Evolutionary conservation across 768 basidiomycete species (phyloP), one percentile per base, ranked within the genome.

Genomic region (Termitomyces sp.): DNA sequence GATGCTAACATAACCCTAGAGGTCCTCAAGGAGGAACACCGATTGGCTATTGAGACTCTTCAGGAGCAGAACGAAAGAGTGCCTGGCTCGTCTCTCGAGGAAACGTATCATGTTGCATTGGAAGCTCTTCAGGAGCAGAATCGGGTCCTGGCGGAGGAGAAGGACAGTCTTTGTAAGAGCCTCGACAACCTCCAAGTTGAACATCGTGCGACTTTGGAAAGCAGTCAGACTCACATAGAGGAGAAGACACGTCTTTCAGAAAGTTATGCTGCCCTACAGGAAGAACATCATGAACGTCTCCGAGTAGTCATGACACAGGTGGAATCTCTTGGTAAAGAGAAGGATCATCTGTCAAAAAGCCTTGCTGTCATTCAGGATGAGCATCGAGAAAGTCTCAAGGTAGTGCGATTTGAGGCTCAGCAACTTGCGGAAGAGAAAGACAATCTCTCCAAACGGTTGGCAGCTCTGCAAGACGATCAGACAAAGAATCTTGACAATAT

Each of bases 11-110:
- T 73, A 17, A 59, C 70, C 17, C 65, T 86, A 30, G 63, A 72
- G 35, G 72, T 68, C 37, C 67, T 73, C 27, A 70, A 71, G 43
- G 72, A 72, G 41, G 65, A 74, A 46, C 73, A 76, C 51, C 68
- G 69, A 28, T 58, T 66, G 35, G 66, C 66, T 27, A 58, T 81
- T 16, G 77, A 78, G 59, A 72, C 71, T 41, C 58, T 67, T 40
- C 69, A 68, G 35, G 60, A 60, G 30, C 70, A 73, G 25, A 79
- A 63, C 65, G 55, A 70, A 67, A 62, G 73, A 69, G 61, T 54
- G 2, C 57, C 86, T 17, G 58, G 64, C 5, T 75, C 78, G n/a
- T 81, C 86, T 12, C 60, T 67, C 3, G 74, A 80, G 53, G 82
- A 84, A 62, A 79, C 76, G 39, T 71, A 75, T 44, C 76, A 70